Evolutionary conservation across 2,329 filamentous ascomycete species (phyloP).

Genomic region (Coniochaeta sp.): DNA sequence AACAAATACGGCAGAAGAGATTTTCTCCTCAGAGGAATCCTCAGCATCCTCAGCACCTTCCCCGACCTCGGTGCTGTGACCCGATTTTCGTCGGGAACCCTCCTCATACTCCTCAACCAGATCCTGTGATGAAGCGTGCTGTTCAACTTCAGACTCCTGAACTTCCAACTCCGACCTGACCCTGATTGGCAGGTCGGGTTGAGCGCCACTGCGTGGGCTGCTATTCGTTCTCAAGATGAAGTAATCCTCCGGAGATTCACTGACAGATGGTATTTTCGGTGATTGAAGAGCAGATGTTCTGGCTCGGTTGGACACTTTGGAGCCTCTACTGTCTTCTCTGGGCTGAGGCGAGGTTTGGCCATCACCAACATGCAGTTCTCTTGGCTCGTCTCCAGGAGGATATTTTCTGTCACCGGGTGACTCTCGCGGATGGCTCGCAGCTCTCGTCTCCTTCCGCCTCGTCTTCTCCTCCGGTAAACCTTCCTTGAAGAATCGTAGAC

Average conservation of each 20-base stretch:
- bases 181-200: not conserved
- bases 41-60: slow-evolving; percentile 41
- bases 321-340: not conserved
- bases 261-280: slow-evolving; percentile 6
- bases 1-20: slow-evolving; percentile 77
- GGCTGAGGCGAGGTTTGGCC: not conserved
- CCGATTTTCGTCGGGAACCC: slow-evolving; percentile 26
- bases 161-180: slow-evolving; percentile 2
- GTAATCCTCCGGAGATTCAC: slow-evolving; percentile 13
- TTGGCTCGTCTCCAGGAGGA: not conserved
- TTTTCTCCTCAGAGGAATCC: slow-evolving; percentile 73
- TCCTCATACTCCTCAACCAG: slow-evolving; percentile 1
- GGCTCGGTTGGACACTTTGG: not conserved
- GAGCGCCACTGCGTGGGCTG: not conserved
- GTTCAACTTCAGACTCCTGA: slow-evolving; percentile 3
- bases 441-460: slow-evolving; percentile 42
- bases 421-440: slow-evolving; percentile 25
- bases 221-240: slow-evolving; percentile 7
- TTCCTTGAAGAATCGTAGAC: slow-evolving; percentile 60
- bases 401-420: slow-evolving; percentile 25
- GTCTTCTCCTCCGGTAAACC: slow-evolving; percentile 52
- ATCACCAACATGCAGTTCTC: not conserved
- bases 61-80: slow-evolving; percentile 28
- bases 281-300: slow-evolving; percentile 7
- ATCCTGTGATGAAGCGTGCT: not conserved